Evolutionary conservation across 495 filamentous ascomycete species (phyloP), one percentile per base, ranked within the genome.

Genomic region (Physcia stellaris): DNA sequence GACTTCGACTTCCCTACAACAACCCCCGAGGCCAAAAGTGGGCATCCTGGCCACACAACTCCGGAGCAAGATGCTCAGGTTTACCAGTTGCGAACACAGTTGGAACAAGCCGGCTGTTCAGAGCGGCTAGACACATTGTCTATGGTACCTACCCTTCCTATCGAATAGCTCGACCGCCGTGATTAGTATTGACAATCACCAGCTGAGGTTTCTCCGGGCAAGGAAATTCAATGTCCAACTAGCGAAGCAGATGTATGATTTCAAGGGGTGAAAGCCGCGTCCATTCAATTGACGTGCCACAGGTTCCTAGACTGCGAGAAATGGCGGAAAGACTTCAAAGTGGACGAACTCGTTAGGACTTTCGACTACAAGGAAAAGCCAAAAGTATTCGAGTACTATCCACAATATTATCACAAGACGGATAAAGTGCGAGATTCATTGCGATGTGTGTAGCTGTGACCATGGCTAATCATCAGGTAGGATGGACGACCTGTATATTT

Each of bases 341-440:
- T 93, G n/a, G 86, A 95, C 59, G 70, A 92, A 28, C 72, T 88
- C 13, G 70, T 83, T 38, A 68, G 68, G 32, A 79, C 64, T 37
- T 98, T 93, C 66, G 76, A 87, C 27, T 94, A 94, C 59, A 68
- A 63, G 19, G 92, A 95, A 71, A 94, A 94, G 70, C 61, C 70
- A 34, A 52, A 86, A 53, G 72, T 98, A 32, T 90, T 86, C 65
- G 63, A 88, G 57, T 95, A 80, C 68, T 98, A 98, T 59, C 86
- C 87, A 3, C 90, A 98, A 66, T 98, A 90, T 68, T 98, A 98
- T 60, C 90, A 98, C 72, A 94, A 93, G 67, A 98, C 85, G 4
- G 90, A 98, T 63, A 94, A 92, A 70, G 87, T 90, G 61, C n/a
- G n/a, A n/a, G n/a, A n/a, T n/a, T n/a, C n/a, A 21, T 60, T n/a